These are phyloP conservation scores for Melaleuca quinquenervia DNA, from an alignment of 345 rosid genomes.

Conservation along the genomic window DNA sequence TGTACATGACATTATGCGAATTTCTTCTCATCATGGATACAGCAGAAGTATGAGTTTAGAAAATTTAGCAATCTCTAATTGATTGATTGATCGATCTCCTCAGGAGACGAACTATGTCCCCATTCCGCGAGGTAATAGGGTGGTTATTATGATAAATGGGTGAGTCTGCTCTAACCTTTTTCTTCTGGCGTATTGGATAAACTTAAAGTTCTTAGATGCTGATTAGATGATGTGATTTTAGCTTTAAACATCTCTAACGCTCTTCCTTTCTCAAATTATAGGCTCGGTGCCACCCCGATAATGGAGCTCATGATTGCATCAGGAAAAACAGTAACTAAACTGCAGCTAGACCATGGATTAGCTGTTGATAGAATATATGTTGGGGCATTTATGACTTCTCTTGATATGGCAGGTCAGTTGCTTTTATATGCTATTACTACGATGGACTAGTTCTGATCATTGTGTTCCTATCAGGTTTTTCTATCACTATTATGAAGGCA, in stretches of 20 bases:
- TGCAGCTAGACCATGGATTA: constrained; percentile 89
- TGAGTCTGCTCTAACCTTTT: constrained; percentile 19
- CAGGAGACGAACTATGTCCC: constrained; percentile 93
- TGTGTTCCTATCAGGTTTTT: constrained; percentile 46
- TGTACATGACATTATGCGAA: background rate
- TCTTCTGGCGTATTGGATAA: background rate
- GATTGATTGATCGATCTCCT: background rate
- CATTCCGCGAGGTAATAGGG: constrained; percentile 74
- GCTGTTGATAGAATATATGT: constrained; percentile 97
- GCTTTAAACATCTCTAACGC: background rate
- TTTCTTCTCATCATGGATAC: background rate
- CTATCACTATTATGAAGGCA: constrained; percentile 85
- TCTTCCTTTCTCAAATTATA: constrained; percentile 12
- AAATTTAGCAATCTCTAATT: background rate
- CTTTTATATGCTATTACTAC: background rate
- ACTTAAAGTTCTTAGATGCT: background rate
- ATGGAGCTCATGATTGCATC: constrained; percentile 95
- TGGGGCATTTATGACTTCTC: constrained; percentile 93
- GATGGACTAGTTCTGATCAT: background rate
- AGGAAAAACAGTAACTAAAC: constrained; percentile 73
- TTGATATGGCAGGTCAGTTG: constrained; percentile 90
- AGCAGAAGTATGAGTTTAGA: background rate
- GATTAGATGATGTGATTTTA: background rate
- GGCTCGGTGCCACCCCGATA: constrained; percentile 80
- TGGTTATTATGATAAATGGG: constrained; percentile 95